phyloP scores from a whole-genome alignment of 768 basidiomycete genomes.

The Hygrocybe coccinea region DNA sequence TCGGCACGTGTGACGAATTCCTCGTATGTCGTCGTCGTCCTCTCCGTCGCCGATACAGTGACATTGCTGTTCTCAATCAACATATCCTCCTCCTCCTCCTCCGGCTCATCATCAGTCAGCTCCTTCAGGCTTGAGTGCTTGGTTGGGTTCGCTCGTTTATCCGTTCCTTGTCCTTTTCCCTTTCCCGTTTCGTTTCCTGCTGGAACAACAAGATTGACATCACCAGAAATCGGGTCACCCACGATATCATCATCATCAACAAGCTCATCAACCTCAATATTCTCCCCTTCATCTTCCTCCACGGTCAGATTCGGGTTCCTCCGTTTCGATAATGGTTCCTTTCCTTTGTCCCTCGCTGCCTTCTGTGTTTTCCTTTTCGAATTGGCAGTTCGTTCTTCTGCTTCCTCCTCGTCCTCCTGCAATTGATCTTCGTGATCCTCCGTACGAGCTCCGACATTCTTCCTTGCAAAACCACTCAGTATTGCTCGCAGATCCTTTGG shows the following conservation, averaged over 20 bases:
- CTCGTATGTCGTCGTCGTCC: slow-evolving; percentile 12
- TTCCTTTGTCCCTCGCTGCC: background rate
- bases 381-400: slow-evolving; percentile 1
- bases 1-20: slow-evolving; percentile 34
- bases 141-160: too few relatives aligned
- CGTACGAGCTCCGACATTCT: slow-evolving; percentile 35
- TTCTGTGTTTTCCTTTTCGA: slow-evolving; percentile 12
- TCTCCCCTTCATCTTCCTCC: background rate
- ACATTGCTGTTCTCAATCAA: slow-evolving; percentile 7
- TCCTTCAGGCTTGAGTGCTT: too few relatives aligned
- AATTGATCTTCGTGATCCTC: slow-evolving; percentile 23
- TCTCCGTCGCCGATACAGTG: slow-evolving; percentile 5
- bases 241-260: background rate
- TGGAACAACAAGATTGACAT: too few relatives aligned
- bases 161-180: too few relatives aligned
- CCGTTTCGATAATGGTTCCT: background rate
- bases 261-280: background rate
- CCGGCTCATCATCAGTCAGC: background rate
- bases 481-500: slow-evolving; percentile 40
- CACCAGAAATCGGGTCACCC: background rate
- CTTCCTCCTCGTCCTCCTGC: slow-evolving; percentile 12
- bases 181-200: too few relatives aligned
- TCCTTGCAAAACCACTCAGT: slow-evolving; percentile 51
- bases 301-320: background rate
- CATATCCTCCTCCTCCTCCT: background rate